A percentile compares a stretch with the other conserved stretches of the same genome.
Evolutionary conservation across 2,329 filamentous ascomycete species (phyloP).

Genomic region (Epichloe bromicola): DNA sequence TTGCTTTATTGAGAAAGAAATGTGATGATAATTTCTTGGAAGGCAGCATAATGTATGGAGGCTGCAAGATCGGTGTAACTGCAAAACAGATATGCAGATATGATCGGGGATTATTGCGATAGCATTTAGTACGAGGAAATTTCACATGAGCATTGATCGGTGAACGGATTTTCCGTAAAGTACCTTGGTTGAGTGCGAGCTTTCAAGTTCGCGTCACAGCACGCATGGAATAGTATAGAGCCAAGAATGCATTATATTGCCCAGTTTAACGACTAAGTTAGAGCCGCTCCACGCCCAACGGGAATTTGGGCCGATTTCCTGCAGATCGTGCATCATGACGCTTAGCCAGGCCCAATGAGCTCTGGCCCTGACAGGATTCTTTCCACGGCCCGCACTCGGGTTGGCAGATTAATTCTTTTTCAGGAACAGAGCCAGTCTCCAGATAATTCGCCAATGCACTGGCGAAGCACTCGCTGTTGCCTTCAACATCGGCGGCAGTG

Average conservation of each 20-base stretch:
- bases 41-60: constrained; percentile 18
- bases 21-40: constrained; percentile 21
- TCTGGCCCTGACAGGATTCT: neutral
- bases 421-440: constrained; percentile 17
- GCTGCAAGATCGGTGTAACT: constrained; percentile 19
- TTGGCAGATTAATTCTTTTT: constrained; percentile 5
- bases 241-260: neutral
- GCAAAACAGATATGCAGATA: constrained; percentile 13
- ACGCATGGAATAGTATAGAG: neutral
- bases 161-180: neutral
- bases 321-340: neutral
- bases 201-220: neutral
- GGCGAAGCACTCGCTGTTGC: constrained; percentile 11
- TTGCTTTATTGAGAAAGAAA: constrained; percentile 13
- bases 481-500: constrained; percentile 6
- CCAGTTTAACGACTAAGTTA: neutral
- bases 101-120: constrained; percentile 11
- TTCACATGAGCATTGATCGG: constrained; percentile 1
- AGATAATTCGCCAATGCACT: constrained; percentile 15
- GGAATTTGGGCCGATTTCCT: neutral
- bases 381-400: constrained; percentile 11
- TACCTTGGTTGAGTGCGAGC: neutral
- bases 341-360: neutral
- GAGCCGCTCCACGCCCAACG: neutral
- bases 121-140: constrained; percentile 5